Base-by-base conservation (phyloP, 805 yeast species). In the Cyberlindnera subsufficiens region DNA sequence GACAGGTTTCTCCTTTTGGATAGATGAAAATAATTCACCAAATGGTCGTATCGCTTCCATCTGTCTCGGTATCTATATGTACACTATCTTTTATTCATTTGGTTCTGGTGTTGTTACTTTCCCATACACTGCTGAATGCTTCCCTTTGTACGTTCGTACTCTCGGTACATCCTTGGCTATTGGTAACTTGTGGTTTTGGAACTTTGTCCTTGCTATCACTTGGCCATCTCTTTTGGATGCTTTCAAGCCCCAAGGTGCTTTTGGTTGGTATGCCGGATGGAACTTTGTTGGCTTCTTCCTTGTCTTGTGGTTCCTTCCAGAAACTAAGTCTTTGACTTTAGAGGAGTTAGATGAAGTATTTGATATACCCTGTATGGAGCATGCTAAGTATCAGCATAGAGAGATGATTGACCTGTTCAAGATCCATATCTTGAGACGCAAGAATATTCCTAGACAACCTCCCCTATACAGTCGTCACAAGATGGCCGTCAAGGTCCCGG, bases 71-170 rank as follows among this genome's bases (percentile, higher is more conserved):
- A 80, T 87, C 44, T 87, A 87, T 59, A 58, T 87, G 27, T 86
- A 75, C 63, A 69, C 87, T 0, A 72, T 78, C 35, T 82, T 83
- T 43, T 87, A 87, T 64, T 84, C 95, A 0, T 78, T 86, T 3
- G 91, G 95, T 42, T 87, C 84, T 61, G 96, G 96, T 35, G 95
- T 93, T 13, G 93, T 87, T 36, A 95, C 96, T 4, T 87, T 87
- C 67, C 83, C 93, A 3, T 85, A 87, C 58, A 81, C 89, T 19
- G 95, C 95, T 9, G 96, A 87, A 63, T 85, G 83, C 54, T 77
- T 83, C 67, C 87, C 91, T 46, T 69, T 86, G 55, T 82, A 83
- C 56, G 77, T 85, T 47, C 77, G 95, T 65, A 89, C 86, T 51
- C 65, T 85, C 41, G 90, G 91, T 42, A 82, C 87, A 80, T 80